Percentiles rank a stretch among this genome's conserved stretches.
Conservation (phyloP, 345 rosid genomes). For the Citrus australasica region DNA sequence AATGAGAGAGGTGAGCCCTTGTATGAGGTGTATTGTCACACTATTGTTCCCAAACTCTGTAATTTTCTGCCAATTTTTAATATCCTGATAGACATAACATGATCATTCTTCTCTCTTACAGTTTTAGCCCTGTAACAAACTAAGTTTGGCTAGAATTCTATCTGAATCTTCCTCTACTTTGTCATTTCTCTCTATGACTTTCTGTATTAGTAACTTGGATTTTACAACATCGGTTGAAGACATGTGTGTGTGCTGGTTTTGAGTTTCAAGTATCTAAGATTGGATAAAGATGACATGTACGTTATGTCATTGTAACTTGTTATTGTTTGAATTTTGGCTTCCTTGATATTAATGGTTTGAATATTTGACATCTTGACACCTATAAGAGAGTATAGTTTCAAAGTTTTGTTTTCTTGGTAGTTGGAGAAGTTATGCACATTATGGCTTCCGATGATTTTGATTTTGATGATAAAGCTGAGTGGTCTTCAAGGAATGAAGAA, state of each 20-base stretch:
- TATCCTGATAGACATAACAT: too few relatives aligned
- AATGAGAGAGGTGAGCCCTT: neutral
- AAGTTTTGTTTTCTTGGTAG: neutral
- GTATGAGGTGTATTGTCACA: neutral
- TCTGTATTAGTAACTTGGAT: neutral
- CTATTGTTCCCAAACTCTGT: neutral
- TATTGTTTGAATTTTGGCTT: neutral
- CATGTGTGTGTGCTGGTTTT: neutral
- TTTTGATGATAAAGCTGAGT: neutral
- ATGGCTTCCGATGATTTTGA: neutral
- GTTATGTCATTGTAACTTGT: neutral
- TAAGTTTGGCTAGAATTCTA: too few relatives aligned
- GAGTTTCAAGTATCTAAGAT: neutral
- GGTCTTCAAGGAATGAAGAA: slow-evolving; percentile 2
- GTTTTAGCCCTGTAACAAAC: too few relatives aligned
- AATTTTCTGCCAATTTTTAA: neutral
- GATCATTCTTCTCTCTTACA: too few relatives aligned
- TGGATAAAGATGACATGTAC: neutral
- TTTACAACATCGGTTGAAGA: neutral
- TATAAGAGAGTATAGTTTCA: neutral
- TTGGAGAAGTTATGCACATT: neutral
- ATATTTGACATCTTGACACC: neutral
- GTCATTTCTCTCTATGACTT: neutral
- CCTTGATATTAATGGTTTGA: neutral
- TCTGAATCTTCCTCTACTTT: too few relatives aligned